Conservation (phyloP, 2,329 filamentous ascomycete species). For the Chrysosphaeria jannelii region DNA sequence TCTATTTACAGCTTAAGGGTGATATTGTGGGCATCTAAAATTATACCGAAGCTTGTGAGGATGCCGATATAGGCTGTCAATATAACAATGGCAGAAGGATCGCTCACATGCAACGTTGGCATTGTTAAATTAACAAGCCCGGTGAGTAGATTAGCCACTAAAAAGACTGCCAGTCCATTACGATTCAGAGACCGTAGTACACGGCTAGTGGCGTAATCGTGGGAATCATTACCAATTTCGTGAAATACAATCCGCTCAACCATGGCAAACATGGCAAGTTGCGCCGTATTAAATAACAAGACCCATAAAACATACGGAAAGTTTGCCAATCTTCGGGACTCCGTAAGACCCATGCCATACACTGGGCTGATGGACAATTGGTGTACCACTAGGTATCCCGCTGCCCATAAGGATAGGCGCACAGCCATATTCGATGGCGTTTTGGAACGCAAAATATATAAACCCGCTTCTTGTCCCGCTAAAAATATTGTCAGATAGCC, state of each 20-base stretch:
- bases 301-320: constrained; percentile 86
- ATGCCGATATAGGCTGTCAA: constrained; percentile 40
- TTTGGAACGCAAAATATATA: constrained; percentile 27
- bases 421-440: constrained; percentile 6
- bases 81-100: constrained; percentile 36
- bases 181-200: constrained; percentile 66
- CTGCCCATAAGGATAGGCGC: constrained; percentile 31
- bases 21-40: constrained; percentile 31
- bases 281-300: constrained; percentile 64
- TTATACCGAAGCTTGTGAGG: constrained; percentile 36
- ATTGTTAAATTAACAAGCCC: constrained; percentile 70
- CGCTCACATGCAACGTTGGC: constrained; percentile 44
- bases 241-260: constrained; percentile 60
- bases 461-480: constrained; percentile 56
- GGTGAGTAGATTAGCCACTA: constrained; percentile 69
- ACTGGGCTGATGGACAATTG: constrained; percentile 26
- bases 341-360: constrained; percentile 41
- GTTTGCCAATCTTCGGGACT: constrained; percentile 76
- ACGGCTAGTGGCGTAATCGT: constrained; percentile 41
- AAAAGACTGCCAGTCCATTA: constrained; percentile 62
- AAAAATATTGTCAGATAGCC: constrained; percentile 92
- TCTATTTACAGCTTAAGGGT: constrained; percentile 44
- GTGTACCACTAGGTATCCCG: constrained; percentile 41
- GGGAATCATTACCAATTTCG: constrained; percentile 26
- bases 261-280: constrained; percentile 47